phyloP scores from a whole-genome alignment of 2,329 filamentous ascomycete genomes.

The Diplodia mutila region DNA sequence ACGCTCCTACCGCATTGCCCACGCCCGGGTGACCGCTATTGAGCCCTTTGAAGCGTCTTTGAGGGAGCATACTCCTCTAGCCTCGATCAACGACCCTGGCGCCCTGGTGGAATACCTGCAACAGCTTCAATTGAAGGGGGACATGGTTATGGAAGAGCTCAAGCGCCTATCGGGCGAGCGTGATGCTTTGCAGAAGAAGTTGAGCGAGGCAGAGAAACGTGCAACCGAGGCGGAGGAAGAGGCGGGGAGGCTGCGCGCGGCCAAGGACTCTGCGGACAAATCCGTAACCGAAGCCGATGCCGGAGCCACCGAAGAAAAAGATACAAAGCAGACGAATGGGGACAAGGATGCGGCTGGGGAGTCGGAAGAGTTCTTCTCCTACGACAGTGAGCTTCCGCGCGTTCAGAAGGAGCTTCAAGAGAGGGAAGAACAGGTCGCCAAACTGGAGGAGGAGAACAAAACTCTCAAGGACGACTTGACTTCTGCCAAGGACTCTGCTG shows the following conservation, averaged over 20 bases:
- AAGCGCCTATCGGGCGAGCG: conserved; percentile 84
- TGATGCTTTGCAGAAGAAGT: conserved; percentile 76
- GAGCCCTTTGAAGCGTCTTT: conserved; percentile 92
- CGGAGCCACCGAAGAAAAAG: conserved; percentile 18
- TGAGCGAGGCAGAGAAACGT: conserved; percentile 69
- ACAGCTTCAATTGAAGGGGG: conserved; percentile 80
- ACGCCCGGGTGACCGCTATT: conserved; percentile 82
- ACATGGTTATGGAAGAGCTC: conserved; percentile 93
- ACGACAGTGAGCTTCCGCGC: conserved; percentile 82
- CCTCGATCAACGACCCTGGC: conserved; percentile 82
- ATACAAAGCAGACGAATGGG: conserved; percentile 32
- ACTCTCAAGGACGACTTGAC: conserved; percentile 71
- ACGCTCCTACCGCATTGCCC: conserved; percentile 88
- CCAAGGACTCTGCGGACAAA: conserved; percentile 37
- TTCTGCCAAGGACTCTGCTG: conserved; percentile 68
- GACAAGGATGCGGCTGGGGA: conserved; percentile 38
- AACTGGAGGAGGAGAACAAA: conserved; percentile 70
- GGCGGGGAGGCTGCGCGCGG: conserved; percentile 53
- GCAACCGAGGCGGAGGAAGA: conserved; percentile 67
- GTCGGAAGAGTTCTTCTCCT: conserved; percentile 85
- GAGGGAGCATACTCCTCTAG: conserved; percentile 88
- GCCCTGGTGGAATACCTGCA: conserved; percentile 88
- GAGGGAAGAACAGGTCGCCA: conserved; percentile 71
- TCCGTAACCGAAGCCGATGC: conserved; percentile 9
- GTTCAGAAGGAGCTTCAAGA: conserved; percentile 75